These are phyloP conservation scores for Plectranthus barbatus DNA, from an alignment of 257 asterid genomes.

Conservation along the genomic window DNA sequence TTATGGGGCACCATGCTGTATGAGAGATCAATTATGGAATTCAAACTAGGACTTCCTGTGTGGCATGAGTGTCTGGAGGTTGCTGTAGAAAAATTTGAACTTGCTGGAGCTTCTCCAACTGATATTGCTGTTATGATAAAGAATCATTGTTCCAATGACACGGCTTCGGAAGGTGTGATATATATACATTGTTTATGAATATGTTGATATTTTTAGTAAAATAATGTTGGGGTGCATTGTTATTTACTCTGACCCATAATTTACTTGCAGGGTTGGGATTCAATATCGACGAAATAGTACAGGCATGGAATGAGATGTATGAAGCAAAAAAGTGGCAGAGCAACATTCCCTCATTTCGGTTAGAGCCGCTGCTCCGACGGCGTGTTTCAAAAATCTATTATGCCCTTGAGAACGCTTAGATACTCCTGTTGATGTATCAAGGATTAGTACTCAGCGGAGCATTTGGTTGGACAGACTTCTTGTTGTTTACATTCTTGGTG, in stretches of 20 bases:
- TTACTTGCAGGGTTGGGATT: slow-evolving; percentile 61
- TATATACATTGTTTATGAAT: neutral
- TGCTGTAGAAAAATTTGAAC: slow-evolving; percentile 71
- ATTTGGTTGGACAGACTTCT: slow-evolving; percentile 8
- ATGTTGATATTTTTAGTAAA: neutral
- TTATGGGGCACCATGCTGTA: slow-evolving; percentile 83
- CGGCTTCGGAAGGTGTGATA: slow-evolving; percentile 64
- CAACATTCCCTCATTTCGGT: slow-evolving; percentile 43
- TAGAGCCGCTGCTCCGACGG: slow-evolving; percentile 70
- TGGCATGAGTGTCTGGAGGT: slow-evolving; percentile 84
- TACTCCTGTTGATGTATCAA: slow-evolving; percentile 17
- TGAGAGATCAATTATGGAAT: slow-evolving; percentile 84
- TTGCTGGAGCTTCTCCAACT: slow-evolving; percentile 82
- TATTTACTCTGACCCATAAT: slow-evolving; percentile 11
- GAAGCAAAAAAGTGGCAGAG: slow-evolving; percentile 76
- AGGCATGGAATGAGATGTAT: slow-evolving; percentile 89
- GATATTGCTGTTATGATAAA: slow-evolving; percentile 83
- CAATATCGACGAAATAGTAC: slow-evolving; percentile 77
- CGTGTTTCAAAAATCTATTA: slow-evolving; percentile 60
- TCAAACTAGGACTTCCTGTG: slow-evolving; percentile 61
- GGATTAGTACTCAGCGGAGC: slow-evolving; percentile 14
- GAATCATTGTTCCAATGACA: slow-evolving; percentile 62
- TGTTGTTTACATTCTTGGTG: slow-evolving; percentile 29
- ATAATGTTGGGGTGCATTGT: slow-evolving; percentile 3
- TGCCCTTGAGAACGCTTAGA: slow-evolving; percentile 53